Conservation (phyloP, 495 filamentous ascomycete genomes). For the Neurospora sp. region DNA sequence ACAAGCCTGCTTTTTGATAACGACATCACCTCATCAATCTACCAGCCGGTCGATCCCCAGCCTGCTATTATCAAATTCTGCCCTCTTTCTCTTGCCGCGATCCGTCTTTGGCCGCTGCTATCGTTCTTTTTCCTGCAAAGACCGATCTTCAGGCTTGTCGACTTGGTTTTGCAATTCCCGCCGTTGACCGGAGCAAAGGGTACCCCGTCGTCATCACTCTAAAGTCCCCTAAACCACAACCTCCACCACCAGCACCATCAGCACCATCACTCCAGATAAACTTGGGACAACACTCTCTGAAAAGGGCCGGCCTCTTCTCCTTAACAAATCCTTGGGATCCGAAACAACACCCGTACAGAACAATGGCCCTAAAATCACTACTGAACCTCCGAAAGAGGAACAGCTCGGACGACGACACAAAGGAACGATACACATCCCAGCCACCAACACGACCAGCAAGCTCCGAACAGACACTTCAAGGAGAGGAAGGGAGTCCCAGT, state of each 20-base stretch:
- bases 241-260: neutral
- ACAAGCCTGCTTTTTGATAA: neutral
- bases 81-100: neutral
- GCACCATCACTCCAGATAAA: neutral
- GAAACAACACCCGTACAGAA: neutral
- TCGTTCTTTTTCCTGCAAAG: neutral
- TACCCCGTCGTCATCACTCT: neutral
- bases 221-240: neutral
- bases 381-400: neutral
- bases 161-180: neutral
- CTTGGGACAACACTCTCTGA: neutral
- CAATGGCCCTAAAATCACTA: neutral
- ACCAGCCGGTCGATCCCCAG: neutral
- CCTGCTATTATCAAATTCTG: neutral
- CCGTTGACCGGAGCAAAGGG: neutral
- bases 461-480: neutral
- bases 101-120: neutral
- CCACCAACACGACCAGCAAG: neutral
- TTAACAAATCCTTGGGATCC: neutral
- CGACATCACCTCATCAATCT: neutral
- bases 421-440: neutral
- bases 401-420: neutral
- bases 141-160: neutral
- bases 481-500: constrained; percentile 3
- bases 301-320: neutral